Base-by-base conservation (phyloP, 2,329 filamentous ascomycete genomes). In the Truncatella angustata region DNA sequence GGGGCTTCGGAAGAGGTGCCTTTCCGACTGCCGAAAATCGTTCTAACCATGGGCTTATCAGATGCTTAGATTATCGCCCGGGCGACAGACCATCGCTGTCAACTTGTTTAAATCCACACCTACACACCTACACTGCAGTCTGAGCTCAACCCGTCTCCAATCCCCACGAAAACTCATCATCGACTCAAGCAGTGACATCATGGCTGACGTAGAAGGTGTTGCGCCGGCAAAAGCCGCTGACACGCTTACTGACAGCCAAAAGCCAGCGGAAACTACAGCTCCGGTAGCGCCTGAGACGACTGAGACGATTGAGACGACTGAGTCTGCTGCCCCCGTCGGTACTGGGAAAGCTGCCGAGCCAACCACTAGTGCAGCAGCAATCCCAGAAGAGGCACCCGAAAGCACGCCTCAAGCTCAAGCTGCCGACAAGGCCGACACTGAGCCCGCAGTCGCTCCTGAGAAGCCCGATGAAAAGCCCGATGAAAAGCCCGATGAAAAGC, bases 311-410 rank as follows among this genome's bases (percentile, higher is more conserved):
- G 42, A 45, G 44, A 18, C 44, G 14, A 20, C 26, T 35, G 20
- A n/a, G 10, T 14, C 44, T 28, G 26, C 24, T 28, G 28, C 26
- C 44, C 28, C 28, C 14, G 28, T 32, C 28, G 14, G 7, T 32
- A 32, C 28, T 18, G 37, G n/a, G 23, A 45, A 40, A 23, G 21
- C 35, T 21, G 10, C 46, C 4, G 32, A 49, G 46, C 26, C 30
- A 18, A 30, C 7, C 9, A 3, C 14, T 32, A 36, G 7, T 7
- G 16, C 28, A 18, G 16, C 28, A 21, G 35, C 23, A 47, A 26
- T 16, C 18, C 5, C 18, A 24, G 52, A 16, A 20, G 59, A 58
- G 58, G 54, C 56, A 39, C 53, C 59, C 51, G 46, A 52, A 4
- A 45, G 21, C 10, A n/a, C n/a, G n/a, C n/a, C n/a, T n/a, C n/a